Evolutionary conservation across 2,329 filamentous ascomycete species (phyloP), one percentile per base, ranked within the genome.

Genomic region (Mycosphaerella sp.): DNA sequence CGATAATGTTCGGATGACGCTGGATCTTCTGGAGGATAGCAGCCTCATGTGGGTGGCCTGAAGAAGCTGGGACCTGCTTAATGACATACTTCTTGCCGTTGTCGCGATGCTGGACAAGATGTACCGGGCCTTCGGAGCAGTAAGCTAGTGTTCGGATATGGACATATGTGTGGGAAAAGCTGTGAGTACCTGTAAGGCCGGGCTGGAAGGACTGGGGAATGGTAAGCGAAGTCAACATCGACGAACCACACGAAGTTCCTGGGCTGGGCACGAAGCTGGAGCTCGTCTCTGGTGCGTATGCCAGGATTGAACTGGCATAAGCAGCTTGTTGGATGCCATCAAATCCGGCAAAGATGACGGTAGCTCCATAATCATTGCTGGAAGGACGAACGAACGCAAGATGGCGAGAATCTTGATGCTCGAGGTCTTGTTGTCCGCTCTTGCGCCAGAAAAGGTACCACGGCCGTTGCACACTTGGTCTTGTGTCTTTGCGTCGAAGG

Each of bases 1-100:
- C 35, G 27, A 54, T 50, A 17, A 54, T 50, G 16, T 54, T 54
- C n/a, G 47, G 52, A 40, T 54, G 51, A 14, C 14, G 36, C 14
- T 44, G 28, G 14, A 49, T 41, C 17, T 49, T 42, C 6, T 46
- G 28, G 13, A 39, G 25, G 9, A 44, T 28, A 10, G 42, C 12
- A 1, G 34, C 44, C 18, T 43, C 39, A 4, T 47, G 18, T 6
- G 44, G 37, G 2, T 41, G n/a, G 12, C 39, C 37, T 4, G 37
- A 14, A 9, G 39, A 30, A 2, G 37, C 10, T 8, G 27, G 13
- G 3, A 48, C 43, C 32, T 56, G 53, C 43, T 56, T 56, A 46
- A 56, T 53, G 43, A 56, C 41, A 14, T 32, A 53, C 4, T 41
- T 14, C 47, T 50, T 44, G 5, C 50, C 53, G 13, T 27, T 47